These are phyloP conservation scores for Saturnispora halmiae DNA, from an alignment of 805 yeast genomes.

Conservation along the genomic window DNA sequence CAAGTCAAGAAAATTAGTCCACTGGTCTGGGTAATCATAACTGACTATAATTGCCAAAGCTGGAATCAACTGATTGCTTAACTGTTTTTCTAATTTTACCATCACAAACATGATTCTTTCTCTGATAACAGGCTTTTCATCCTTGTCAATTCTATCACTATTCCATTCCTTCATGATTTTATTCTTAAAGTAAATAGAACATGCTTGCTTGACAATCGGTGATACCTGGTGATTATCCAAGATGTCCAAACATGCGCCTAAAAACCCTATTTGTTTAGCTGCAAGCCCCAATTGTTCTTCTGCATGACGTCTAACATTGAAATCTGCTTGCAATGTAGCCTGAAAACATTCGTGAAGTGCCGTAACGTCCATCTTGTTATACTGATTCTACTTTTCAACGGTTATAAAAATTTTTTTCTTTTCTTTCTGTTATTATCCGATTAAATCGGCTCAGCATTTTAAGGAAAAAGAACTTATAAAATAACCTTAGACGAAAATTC, in stretches of 20 bases:
- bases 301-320: conserved; percentile 51
- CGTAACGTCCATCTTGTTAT: conserved; percentile 73
- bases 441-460: not conserved
- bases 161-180: conserved; percentile 60
- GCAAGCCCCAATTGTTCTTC: conserved; percentile 57
- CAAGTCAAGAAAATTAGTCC: conserved; percentile 49
- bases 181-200: conserved; percentile 84
- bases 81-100: conserved; percentile 35
- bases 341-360: conserved; percentile 66
- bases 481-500: conserved; percentile 31
- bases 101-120: conserved; percentile 61
- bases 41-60: conserved; percentile 44
- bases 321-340: conserved; percentile 67
- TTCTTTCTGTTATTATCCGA: not conserved
- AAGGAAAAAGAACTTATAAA: no score
- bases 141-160: conserved; percentile 41
- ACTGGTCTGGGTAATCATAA: conserved; percentile 31
- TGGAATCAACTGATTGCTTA: conserved; percentile 41
- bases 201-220: conserved; percentile 57
- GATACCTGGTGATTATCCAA: conserved; percentile 45
- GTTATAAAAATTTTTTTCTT: not conserved
- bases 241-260: conserved; percentile 76
- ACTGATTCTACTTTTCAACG: conserved; percentile 3
- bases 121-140: conserved; percentile 67
- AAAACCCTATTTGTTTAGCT: conserved; percentile 56